Evolutionary conservation across 192 early-diverging fungal species (phyloP), one percentile per base, ranked within the genome.

Genomic region (Linnemannia exigua): DNA sequence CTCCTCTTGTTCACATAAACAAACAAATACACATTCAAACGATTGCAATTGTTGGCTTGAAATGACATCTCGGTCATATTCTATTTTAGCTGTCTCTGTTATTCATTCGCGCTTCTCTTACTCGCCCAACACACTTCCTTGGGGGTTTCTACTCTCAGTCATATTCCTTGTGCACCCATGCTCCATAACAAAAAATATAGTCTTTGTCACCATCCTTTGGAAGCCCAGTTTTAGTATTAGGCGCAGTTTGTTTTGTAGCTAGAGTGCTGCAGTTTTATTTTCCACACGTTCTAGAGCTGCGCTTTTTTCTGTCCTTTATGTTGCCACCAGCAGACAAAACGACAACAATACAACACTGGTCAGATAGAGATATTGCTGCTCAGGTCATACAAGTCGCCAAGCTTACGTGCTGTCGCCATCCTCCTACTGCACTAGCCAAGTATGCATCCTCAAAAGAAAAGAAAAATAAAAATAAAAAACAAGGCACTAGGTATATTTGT

Each of bases 81-180:
- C 41, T 44, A 44, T 44, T 44, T 44, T 44, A 44, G 41, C 41
- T 44, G n/a, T 44, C 41, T 44, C 41, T 9, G 5, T 58, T 58
- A 5, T 2, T 58, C 54, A 9, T 51, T 44, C 41, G 41, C 41
- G 20, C 54, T 68, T 38, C 35, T 37, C 31, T 20, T 69, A 7
- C 36, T 69, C 67, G 20, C 19, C 50, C 9, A 51, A 22, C 50
- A 8, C 25, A 54, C 25, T 54, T n/a, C 22, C 22, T 25, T 9
- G 22, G 22, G 5, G n/a, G 44, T 50, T 50, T 33, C 28, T 31
- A 63, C 28, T 28, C 28, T 28, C n/a, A n/a, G n/a, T n/a, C n/a
- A n/a, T n/a, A n/a, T n/a, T 31, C 58, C 31, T 77, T 77, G 75
- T 77, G 67, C 31, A 68, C 75, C 75, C 75, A 77, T 47, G 31